Percentiles rank a stretch among this genome's conserved stretches.
Conservation (phyloP, 345 rosid genomes). For the Brassica juncea region DNA sequence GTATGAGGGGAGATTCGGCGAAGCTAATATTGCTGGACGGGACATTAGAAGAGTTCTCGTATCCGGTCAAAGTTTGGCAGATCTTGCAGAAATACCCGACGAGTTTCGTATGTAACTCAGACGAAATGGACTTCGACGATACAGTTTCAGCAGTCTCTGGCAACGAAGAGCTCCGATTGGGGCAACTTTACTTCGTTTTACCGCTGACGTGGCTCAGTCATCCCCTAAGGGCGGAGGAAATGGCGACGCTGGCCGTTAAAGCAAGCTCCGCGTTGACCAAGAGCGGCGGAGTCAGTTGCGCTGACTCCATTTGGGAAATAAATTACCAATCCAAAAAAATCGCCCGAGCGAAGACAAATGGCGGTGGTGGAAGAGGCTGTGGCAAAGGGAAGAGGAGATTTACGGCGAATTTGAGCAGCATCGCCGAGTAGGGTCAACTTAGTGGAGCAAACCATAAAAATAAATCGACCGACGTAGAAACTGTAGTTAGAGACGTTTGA, state of each 20-base stretch:
- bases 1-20: constrained; percentile 58
- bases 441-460: not conserved
- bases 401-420: constrained; percentile 60
- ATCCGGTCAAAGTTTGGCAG: constrained; percentile 74
- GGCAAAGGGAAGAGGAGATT: constrained; percentile 49
- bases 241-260: constrained; percentile 96
- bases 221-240: constrained; percentile 73
- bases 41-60: constrained; percentile 66
- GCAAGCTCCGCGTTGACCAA: constrained; percentile 76
- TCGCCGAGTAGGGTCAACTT: constrained; percentile 62
- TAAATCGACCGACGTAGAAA: constrained; percentile 14
- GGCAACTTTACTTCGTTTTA: constrained; percentile 83
- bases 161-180: constrained; percentile 78
- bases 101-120: constrained; percentile 85
- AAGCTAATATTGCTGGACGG: constrained; percentile 79
- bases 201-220: constrained; percentile 64
- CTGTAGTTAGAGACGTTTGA: constrained; percentile 36
- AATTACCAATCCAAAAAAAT: not conserved
- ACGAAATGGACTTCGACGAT: constrained; percentile 92
- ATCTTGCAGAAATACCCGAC: constrained; percentile 61
- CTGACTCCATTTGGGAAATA: not conserved
- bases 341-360: constrained; percentile 11
- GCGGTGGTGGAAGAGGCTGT: constrained; percentile 27
- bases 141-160: constrained; percentile 58
- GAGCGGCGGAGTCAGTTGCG: constrained; percentile 29